These are phyloP conservation scores for Mycosphaerelloides madeirae DNA, from an alignment of 2,329 filamentous ascomycete species.

Conservation along the genomic window DNA sequence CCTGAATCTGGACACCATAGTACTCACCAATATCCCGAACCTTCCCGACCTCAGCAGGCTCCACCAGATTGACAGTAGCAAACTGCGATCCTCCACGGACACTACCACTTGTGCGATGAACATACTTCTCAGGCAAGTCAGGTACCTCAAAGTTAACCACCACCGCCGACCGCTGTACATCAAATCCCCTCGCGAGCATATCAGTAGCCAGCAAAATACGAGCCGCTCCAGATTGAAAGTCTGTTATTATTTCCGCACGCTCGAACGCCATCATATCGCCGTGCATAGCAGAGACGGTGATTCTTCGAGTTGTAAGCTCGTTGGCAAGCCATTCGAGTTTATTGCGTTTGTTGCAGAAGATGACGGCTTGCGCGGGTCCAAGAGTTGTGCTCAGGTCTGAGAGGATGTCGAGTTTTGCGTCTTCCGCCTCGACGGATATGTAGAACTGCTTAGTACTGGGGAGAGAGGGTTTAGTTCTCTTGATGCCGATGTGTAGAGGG, in stretches of 20 bases:
- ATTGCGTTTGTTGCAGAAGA: constrained; percentile 1
- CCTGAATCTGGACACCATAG: not conserved
- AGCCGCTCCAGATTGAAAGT: not conserved
- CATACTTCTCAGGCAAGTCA: not conserved
- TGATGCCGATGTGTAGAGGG: not conserved
- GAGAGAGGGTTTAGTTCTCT: not conserved
- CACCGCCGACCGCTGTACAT: not conserved
- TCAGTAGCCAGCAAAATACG: not conserved
- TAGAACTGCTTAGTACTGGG: constrained; percentile 1
- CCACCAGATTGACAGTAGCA: constrained; percentile 1
- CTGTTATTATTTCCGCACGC: not conserved
- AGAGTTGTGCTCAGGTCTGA: not conserved
- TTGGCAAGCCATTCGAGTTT: not conserved
- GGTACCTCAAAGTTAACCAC: constrained; percentile 1
- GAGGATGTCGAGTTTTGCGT: not conserved
- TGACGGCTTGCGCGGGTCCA: not conserved
- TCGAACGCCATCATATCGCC: not conserved
- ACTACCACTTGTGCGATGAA: constrained; percentile 1
- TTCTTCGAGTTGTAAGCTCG: not conserved
- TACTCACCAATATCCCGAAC: not conserved
- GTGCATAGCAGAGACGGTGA: not conserved
- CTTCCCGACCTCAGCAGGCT: not conserved
- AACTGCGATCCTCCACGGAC: not conserved
- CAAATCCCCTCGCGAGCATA: constrained; percentile 1
- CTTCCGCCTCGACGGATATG: not conserved